phyloP scores from a whole-genome alignment of 1,139 yeast species.

The Kazachstania sp. region DNA sequence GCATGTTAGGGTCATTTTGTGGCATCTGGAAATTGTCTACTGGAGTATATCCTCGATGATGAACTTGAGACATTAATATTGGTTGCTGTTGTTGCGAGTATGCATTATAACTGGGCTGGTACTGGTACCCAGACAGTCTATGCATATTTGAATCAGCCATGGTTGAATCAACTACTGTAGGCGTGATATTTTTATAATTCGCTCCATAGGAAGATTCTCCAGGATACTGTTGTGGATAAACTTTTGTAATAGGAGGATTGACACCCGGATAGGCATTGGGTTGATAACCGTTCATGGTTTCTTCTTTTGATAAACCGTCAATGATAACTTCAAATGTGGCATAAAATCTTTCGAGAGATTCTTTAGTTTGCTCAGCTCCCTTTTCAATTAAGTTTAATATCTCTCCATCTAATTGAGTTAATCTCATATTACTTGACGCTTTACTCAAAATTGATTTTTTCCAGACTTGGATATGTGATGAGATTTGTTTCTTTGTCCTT shows the following conservation, averaged over 20 bases:
- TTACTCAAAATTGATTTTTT: constrained; percentile 29
- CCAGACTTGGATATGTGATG: constrained; percentile 85
- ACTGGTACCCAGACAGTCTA: not conserved
- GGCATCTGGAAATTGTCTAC: not conserved
- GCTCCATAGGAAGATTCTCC: not conserved
- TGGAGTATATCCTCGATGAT: not conserved
- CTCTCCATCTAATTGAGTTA: constrained; percentile 24
- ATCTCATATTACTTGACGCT: constrained; percentile 17
- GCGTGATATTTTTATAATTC: not conserved
- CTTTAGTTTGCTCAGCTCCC: constrained; percentile 27
- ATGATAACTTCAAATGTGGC: constrained; percentile 25
- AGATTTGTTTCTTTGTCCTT: constrained; percentile 85
- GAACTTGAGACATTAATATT: not conserved
- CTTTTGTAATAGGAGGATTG: not conserved
- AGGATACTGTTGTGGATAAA: not conserved
- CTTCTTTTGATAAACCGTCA: constrained; percentile 6
- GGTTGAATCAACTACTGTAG: not conserved
- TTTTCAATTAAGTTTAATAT: constrained; percentile 26
- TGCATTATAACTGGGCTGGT: not conserved
- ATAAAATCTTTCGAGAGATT: constrained; percentile 21
- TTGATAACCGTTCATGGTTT: not conserved
- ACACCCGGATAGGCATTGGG: not conserved
- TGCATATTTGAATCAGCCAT: not conserved
- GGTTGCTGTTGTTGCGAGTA: not conserved
- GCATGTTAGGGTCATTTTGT: not conserved